Percentiles rank a stretch among this genome's conserved stretches.
Evolutionary conservation across 495 filamentous ascomycete species (phyloP).

Genomic region (Letharia columbiana): DNA sequence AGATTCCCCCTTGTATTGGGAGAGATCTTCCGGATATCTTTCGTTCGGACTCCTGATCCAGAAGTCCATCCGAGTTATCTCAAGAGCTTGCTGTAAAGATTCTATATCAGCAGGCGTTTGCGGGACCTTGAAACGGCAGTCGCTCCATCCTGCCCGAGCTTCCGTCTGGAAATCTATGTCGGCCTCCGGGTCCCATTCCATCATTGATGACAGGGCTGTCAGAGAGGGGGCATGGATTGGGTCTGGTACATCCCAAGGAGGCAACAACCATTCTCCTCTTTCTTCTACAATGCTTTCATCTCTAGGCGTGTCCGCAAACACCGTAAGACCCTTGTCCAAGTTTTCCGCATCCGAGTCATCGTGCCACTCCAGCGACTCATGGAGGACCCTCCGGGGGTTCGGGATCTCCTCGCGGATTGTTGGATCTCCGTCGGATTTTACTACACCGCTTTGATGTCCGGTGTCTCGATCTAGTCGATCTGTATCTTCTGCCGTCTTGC

Average conservation of each 20-base stretch:
- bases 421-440: background rate
- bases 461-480: background rate
- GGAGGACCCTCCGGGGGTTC: background rate
- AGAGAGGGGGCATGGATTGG: background rate
- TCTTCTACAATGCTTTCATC: background rate
- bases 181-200: background rate
- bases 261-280: background rate
- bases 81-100: background rate
- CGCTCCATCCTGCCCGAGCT: background rate
- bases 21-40: background rate
- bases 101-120: background rate
- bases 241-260: background rate
- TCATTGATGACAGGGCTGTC: background rate
- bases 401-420: background rate
- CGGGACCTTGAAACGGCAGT: background rate
- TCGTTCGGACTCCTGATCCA: background rate
- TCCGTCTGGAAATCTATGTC: background rate
- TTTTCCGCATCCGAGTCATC: background rate
- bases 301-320: background rate
- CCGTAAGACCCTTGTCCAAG: background rate
- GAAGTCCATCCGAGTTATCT: background rate
- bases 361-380: background rate
- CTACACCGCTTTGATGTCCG: background rate
- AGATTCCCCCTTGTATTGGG: background rate
- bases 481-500: background rate